Evolutionary conservation across 768 basidiomycete genomes (phyloP).

Genomic region (Mycena olivaceomarginata): DNA sequence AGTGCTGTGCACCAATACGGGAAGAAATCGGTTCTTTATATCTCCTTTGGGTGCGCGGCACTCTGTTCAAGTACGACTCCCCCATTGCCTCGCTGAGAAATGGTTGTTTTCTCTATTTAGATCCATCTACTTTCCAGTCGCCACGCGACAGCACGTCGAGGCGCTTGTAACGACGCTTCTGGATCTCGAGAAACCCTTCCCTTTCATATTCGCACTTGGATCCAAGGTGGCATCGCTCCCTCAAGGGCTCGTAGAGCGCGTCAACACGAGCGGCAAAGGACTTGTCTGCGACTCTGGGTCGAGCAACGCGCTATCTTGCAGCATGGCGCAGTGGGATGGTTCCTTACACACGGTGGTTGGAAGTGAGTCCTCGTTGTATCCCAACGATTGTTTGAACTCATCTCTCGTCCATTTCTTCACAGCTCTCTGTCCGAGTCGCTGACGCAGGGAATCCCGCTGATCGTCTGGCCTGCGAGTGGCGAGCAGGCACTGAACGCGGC

Average conservation of each 20-base stretch:
- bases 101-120: background rate
- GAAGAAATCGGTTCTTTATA: conserved; percentile 29
- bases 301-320: conserved; percentile 31
- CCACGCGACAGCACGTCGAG: conserved; percentile 24
- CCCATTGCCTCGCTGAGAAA: background rate
- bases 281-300: conserved; percentile 30
- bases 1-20: conserved; percentile 18
- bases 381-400: background rate
- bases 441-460: conserved; percentile 24
- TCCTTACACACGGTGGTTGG: conserved; percentile 32
- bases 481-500: conserved; percentile 31
- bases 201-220: conserved; percentile 36
- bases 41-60: conserved; percentile 35
- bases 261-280: conserved; percentile 29
- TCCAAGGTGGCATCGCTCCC: conserved; percentile 24
- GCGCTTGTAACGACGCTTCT: conserved; percentile 29
- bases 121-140: conserved; percentile 33
- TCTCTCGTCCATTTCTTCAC: background rate
- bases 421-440: conserved; percentile 19
- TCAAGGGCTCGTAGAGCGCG: conserved; percentile 17
- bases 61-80: too few species aligned
- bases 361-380: conserved; percentile 12
- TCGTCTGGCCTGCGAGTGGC: conserved; percentile 25
- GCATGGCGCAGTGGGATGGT: conserved; percentile 29
- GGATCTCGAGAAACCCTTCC: conserved; percentile 29